Percentiles rank a stretch among this genome's conserved stretches.
Evolutionary conservation across 305 asterid genomes (phyloP).

Genomic region (Fraxinus velutina): DNA sequence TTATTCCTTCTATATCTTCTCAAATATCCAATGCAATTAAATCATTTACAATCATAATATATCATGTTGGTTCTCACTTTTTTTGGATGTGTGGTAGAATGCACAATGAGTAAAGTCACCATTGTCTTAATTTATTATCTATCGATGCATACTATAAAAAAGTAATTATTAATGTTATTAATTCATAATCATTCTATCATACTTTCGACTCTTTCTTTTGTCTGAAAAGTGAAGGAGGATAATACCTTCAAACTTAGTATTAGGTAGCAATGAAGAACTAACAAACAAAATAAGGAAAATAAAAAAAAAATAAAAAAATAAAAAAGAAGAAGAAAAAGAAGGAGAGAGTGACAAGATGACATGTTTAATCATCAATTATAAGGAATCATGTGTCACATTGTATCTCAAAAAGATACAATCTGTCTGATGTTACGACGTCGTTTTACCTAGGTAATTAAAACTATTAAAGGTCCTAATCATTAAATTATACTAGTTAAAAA

Average conservation of each 20-base stretch:
- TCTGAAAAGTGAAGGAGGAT: not conserved
- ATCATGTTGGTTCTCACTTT: not conserved
- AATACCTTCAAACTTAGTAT: not conserved
- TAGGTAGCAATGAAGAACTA: not conserved
- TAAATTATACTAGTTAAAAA: not conserved
- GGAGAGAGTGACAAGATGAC: constrained; percentile 1
- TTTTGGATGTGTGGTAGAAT: not conserved
- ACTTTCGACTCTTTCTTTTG: not conserved
- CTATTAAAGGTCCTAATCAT: constrained; percentile 9
- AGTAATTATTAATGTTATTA: not conserved
- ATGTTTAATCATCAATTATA: constrained; percentile 15
- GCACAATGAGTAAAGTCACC: not conserved
- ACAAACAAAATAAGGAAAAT: not conserved
- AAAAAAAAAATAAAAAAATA: not conserved
- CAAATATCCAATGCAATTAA: not conserved
- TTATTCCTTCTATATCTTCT: not conserved
- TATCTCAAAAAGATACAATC: constrained; percentile 16
- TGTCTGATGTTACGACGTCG: constrained; percentile 11
- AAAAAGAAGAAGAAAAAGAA: not conserved
- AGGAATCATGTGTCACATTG: not conserved
- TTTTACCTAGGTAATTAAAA: constrained; percentile 15
- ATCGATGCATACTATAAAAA: not conserved
- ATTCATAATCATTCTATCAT: not conserved
- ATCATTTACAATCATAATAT: not conserved
- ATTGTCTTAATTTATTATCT: not conserved